Base-by-base conservation (phyloP, 2,329 filamentous ascomycete species). In the Rasamsonia emersonii region DNA sequence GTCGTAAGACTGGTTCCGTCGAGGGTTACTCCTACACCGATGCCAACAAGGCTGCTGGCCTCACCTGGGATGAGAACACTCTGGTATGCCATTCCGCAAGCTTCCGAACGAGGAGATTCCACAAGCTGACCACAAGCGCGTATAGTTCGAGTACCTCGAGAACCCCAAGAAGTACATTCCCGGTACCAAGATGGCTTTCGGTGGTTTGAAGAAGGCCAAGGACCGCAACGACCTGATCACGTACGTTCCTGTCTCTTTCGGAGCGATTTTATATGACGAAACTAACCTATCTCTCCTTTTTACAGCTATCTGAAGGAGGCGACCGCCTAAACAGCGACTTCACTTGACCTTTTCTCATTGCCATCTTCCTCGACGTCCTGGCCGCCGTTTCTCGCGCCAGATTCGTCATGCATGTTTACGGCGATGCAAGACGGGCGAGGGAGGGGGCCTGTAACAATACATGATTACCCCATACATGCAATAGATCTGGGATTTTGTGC, bases 161-260 rank as follows among this genome's bases (percentile, higher is more conserved):
- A 96, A 96, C 82, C 91, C 91, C 71, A 98, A 98, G 82, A 96
- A 96, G 78, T 98, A 88, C 79, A 95, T 98, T 48, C 91, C 91
- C 52, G 91, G 91, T 53, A 98, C 91, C 73, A 98, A 96, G 86
- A 98, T 98, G 91, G 91, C 91, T 56, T 98, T 96, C 64, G 91
- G 91, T 71, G 91, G 91, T 67, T 78, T 98, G 61, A 98, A 98
- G 88, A 98, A 98, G 85, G 77, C 79, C 62, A 96, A 96, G 84
- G 91, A 96, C 74, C 79, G 91, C 66, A 94, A 96, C 67, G 89
- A 98, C 69, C 75, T 98, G 57, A 94, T 98, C 78, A 86, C 86
- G 82, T 89, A 82, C 56, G 82, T 76, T 42, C 27, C 23, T 13
- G 13, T 16, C 24, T n/a, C 18, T 13, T 3, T 20, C 14, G 4